Evolutionary conservation across 257 asterid species (phyloP).

Genomic region (Hygrophila difformis): DNA sequence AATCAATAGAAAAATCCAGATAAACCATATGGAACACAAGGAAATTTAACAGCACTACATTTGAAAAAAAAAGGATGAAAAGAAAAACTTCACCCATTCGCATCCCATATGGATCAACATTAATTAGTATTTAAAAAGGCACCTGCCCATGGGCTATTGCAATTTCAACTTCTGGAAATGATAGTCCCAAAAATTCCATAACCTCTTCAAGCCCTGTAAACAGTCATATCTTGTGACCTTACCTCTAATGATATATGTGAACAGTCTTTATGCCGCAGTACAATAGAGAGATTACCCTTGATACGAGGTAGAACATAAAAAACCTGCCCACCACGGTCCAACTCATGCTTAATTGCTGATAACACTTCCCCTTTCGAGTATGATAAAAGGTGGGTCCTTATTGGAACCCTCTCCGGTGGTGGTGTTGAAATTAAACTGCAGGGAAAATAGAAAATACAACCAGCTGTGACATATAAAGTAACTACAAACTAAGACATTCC

Average conservation of each 20-base stretch:
- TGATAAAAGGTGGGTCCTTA: constrained; percentile 82
- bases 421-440: constrained; percentile 89
- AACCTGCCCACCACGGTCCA: constrained; percentile 90
- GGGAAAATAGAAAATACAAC: constrained; percentile 16
- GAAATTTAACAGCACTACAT: constrained; percentile 3
- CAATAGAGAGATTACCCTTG: constrained; percentile 43
- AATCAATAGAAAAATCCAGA: too few species aligned
- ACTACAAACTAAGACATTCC: constrained; percentile 8
- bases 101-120: too few species aligned
- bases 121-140: constrained; percentile 14
- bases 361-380: constrained; percentile 58
- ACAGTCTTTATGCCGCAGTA: constrained; percentile 1
- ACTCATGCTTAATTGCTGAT: constrained; percentile 76
- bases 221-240: constrained; percentile 18
- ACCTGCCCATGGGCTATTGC: constrained; percentile 99
- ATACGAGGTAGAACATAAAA: constrained; percentile 96
- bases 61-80: background rate
- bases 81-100: constrained; percentile 2
- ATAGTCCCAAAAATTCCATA: constrained; percentile 62
- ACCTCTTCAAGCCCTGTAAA: constrained; percentile 86
- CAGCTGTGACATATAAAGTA: background rate
- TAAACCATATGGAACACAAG: background rate
- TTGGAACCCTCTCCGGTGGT: constrained; percentile 98
- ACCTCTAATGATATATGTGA: constrained; percentile 7
- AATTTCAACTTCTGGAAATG: constrained; percentile 69